Base-by-base conservation (phyloP, 208 protist species). In the Herpetomonas tarakana region DNA sequence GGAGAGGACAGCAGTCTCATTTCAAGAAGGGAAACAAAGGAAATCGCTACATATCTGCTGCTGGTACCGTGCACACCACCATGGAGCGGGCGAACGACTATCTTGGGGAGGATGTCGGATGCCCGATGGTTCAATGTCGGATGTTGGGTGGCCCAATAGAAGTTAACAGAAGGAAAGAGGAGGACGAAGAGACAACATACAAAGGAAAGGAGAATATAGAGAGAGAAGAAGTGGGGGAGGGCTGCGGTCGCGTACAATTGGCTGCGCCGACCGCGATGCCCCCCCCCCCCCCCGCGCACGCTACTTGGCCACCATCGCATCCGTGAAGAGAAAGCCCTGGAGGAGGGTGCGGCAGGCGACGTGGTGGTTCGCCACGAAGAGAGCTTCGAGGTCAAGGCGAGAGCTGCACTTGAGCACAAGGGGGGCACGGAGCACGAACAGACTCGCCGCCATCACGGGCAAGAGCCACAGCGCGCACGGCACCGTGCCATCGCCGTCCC, bases 361-460 rank as follows among this genome's bases (percentile, higher is more conserved):
- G 44, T 93, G 76, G 45, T 84, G 76, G 26, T 71, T 71, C 1
- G 71, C 63, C 24, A 70, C 60, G 59, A 96, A 93, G 21, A 96
- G 62, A 11, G 76, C 56, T 11, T 82, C 56, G 57, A 96, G 62
- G 19, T 91, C 80, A 3, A 75, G 68, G 6, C 62, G 68, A 1
- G 74, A 84, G 19, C 59, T 59, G 58, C 82, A 90, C 22, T 62
- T 62, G 59, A 84, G 69, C 7, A 93, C 77, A 35, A 96, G 69
- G 39, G 84, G 84, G 24, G 90, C 90, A 7, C 87, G 79, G 55
- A 78, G 81, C n/a, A 88, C 74, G 61, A 96, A 88, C 19, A 96
- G 49, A 27, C 60, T 74, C 26, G 90, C 90, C 26, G 90, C 90
- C 41, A 91, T 58, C 30, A 93, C 39, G 2, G 90, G 77, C 14